These are phyloP conservation scores for Phytophthora quininea DNA, from an alignment of 352 stramenopile species.

Conservation along the genomic window DNA sequence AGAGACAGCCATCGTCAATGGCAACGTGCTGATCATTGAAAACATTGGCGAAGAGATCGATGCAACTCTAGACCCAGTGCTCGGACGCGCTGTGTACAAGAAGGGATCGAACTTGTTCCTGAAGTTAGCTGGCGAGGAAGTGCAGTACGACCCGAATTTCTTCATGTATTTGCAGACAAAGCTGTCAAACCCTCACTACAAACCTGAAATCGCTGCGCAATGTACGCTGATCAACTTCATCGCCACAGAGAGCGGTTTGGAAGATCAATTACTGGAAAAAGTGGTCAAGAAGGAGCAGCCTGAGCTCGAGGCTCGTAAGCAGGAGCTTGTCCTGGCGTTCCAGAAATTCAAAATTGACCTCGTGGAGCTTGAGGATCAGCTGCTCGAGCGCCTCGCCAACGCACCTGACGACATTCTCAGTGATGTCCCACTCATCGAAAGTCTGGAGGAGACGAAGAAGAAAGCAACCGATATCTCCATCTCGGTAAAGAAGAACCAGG, in stretches of 20 bases:
- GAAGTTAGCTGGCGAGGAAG: constrained; percentile 95
- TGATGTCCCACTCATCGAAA: constrained; percentile 96
- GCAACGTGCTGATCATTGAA: constrained; percentile 96
- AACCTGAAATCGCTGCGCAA: constrained; percentile 96
- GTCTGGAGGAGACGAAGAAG: constrained; percentile 96
- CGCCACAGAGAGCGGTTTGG: constrained; percentile 94
- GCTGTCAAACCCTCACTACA: constrained; percentile 97
- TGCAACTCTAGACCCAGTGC: constrained; percentile 95
- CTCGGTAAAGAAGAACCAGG: constrained; percentile 94
- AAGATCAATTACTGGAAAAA: constrained; percentile 96
- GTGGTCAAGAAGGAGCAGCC: constrained; percentile 95
- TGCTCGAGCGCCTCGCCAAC: constrained; percentile 95
- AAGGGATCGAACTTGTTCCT: constrained; percentile 95
- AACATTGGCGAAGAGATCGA: constrained; percentile 98
- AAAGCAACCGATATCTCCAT: constrained; percentile 96
- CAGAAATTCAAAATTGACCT: constrained; percentile 97
- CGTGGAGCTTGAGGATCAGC: constrained; percentile 95
- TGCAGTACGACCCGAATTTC: constrained; percentile 97
- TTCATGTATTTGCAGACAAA: constrained; percentile 98
- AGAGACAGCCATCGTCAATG: constrained; percentile 94
- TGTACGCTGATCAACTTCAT: constrained; percentile 99
- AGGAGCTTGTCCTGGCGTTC: constrained; percentile 92
- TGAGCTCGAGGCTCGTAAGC: constrained; percentile 94
- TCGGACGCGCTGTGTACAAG: constrained; percentile 96
- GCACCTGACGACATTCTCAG: constrained; percentile 96